phyloP scores from a whole-genome alignment of 768 basidiomycete species.

The Cystoderma amianthinum region DNA sequence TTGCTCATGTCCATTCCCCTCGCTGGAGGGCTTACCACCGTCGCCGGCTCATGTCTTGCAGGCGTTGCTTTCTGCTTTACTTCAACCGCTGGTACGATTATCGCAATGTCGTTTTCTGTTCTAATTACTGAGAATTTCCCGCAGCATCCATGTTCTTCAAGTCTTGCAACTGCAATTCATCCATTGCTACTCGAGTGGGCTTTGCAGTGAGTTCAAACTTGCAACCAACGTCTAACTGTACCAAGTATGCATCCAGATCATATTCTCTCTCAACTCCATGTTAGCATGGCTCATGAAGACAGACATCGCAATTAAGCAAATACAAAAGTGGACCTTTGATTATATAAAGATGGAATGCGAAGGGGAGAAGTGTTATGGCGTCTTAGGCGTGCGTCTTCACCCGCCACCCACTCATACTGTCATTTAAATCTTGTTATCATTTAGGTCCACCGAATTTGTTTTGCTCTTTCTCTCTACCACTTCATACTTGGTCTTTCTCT shows the following conservation, averaged over 20 bases:
- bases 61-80: slow-evolving; percentile 84
- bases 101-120: no score
- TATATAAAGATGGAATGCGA: slow-evolving; percentile 98
- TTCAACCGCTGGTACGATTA: slow-evolving; percentile 73
- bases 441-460: slow-evolving; percentile 95
- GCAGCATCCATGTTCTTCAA: slow-evolving; percentile 95
- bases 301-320: slow-evolving; percentile 74
- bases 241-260: slow-evolving; percentile 47
- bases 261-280: slow-evolving; percentile 93
- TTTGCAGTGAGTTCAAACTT: slow-evolving; percentile 60
- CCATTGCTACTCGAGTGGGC: slow-evolving; percentile 94
- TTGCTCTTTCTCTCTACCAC: slow-evolving; percentile 88
- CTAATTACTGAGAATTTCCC: slow-evolving; percentile 2
- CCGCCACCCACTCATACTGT: neutral
- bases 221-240: neutral
- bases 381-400: slow-evolving; percentile 67
- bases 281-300: slow-evolving; percentile 97
- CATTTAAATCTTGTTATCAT: slow-evolving; percentile 1
- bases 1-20: slow-evolving; percentile 68
- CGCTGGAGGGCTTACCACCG: slow-evolving; percentile 56
- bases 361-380: slow-evolving; percentile 91
- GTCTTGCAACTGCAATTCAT: slow-evolving; percentile 98
- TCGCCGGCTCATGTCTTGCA: slow-evolving; percentile 80
- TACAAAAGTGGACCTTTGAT: slow-evolving; percentile 91
- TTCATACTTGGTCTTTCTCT: slow-evolving; percentile 71